These are phyloP conservation scores for Ophiostoma australiae DNA, from an alignment of 2,329 filamentous ascomycete species.

Conservation along the genomic window DNA sequence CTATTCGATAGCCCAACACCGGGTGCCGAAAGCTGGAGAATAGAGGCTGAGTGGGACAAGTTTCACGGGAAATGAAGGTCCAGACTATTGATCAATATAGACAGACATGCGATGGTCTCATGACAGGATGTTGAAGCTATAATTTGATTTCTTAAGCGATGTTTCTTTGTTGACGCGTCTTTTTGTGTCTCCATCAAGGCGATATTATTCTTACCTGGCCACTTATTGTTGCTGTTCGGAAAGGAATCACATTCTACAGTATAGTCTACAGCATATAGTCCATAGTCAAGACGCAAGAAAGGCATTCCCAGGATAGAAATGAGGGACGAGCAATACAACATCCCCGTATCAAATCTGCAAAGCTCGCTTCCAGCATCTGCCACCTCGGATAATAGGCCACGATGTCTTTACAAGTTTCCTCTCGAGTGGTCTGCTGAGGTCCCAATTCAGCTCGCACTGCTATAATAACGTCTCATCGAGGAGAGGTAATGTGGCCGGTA, in stretches of 20 bases:
- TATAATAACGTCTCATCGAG: background rate
- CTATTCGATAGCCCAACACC: background rate
- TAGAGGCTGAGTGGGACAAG: background rate
- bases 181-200: background rate
- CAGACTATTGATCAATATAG: background rate
- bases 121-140: background rate
- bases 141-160: background rate
- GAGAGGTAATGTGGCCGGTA: background rate
- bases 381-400: background rate
- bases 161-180: background rate
- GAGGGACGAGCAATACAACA: no score
- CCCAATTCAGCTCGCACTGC: background rate
- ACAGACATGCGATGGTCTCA: background rate
- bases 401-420: background rate
- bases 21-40: background rate
- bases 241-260: background rate
- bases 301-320: no score
- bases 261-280: background rate
- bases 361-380: background rate
- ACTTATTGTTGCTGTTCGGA: background rate
- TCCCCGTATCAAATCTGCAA: background rate
- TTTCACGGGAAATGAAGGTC: background rate
- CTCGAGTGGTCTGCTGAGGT: background rate
- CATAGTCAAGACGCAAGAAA: background rate
- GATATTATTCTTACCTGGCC: background rate